Base-by-base conservation (phyloP, 2,329 filamentous ascomycete genomes). In the Bipolaris sorokiniana region DNA sequence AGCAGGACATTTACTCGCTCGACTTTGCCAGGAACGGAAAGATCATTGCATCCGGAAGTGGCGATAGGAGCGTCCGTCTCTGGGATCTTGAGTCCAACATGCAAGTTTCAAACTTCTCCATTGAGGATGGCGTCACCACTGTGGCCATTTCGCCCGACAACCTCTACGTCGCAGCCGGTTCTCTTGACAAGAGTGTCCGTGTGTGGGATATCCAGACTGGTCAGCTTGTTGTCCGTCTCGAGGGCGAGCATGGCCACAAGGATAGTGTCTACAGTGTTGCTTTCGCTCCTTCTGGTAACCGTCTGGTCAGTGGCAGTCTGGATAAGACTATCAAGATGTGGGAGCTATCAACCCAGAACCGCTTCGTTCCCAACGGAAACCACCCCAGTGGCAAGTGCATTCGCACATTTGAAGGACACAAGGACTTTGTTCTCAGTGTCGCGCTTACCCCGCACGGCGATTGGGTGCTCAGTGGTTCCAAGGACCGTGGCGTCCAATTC, bases 311-410 rank as follows among this genome's bases (percentile, higher is more conserved):
- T 70, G 95, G 95, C 62, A 96, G 90, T 83, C 81, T 98, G 67
- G 95, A 99, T 77, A 96, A 96, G 83, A 98, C 94, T 0, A 98
- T 98, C 83, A 97, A 97, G 83, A 96, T 98, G 90, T 99, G 95
- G 93, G 93, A 97, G 81, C 84, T 99, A 48, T 88, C 86, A 53
- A 86, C 90, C 20, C 86, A 89, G 42, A 86, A 90, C 67, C 83
- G 83, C 66, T 85, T 88, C 69, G 84, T 88, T 57, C 83, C 86
- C 45, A 86, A 85, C 72, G 86, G 85, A 72, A 83, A 86, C 42
- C 86, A 88, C 7, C 96, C 95, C 82, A 90, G 90, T 34, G 94
- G 95, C 68, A 92, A 96, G 76, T 98, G 95, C 75, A 88, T 97
- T 70, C 92, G 93, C 81, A 98, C 94, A 1, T 99, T 98, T 70